A percentile compares a stretch with the other conserved stretches of the same genome.
These are phyloP conservation scores for Xylariaceae sp. DNA, from an alignment of 2,329 filamentous ascomycete genomes.

Conservation along the genomic window DNA sequence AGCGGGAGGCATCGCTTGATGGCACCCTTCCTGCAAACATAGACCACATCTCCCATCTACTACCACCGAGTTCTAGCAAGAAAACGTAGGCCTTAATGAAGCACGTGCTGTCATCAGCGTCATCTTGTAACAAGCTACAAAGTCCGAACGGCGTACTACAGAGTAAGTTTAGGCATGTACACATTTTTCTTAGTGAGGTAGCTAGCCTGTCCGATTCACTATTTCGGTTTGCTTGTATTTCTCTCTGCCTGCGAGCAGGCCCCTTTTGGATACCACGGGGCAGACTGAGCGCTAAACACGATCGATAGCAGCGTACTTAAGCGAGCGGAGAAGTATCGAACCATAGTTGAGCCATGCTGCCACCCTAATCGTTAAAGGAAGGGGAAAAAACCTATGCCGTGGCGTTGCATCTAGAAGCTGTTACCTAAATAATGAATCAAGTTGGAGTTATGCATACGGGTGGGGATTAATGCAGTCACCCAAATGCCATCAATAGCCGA, in stretches of 20 bases:
- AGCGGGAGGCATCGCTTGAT: constrained; percentile 21
- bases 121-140: constrained; percentile 14
- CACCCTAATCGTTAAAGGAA: constrained; percentile 10
- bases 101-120: constrained; percentile 25
- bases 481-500: not conserved
- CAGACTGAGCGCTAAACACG: constrained; percentile 23
- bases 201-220: not conserved
- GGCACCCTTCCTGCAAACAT: constrained; percentile 6
- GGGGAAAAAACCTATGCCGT: no score
- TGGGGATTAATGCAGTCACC: no score
- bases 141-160: constrained; percentile 17
- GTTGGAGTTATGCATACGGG: not conserved
- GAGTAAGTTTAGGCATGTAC: constrained; percentile 13
- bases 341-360: constrained; percentile 4
- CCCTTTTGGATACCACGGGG: constrained; percentile 20
- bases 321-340: constrained; percentile 24
- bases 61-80: not conserved
- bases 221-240: constrained; percentile 9
- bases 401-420: not conserved
- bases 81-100: constrained; percentile 6
- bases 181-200: constrained; percentile 6
- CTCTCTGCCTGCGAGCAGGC: constrained; percentile 8
- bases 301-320: constrained; percentile 23
- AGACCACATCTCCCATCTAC: constrained; percentile 9
- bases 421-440: not conserved